phyloP scores from a whole-genome alignment of 108 stramenopile genomes.

The Stephanodiscus triporus region DNA sequence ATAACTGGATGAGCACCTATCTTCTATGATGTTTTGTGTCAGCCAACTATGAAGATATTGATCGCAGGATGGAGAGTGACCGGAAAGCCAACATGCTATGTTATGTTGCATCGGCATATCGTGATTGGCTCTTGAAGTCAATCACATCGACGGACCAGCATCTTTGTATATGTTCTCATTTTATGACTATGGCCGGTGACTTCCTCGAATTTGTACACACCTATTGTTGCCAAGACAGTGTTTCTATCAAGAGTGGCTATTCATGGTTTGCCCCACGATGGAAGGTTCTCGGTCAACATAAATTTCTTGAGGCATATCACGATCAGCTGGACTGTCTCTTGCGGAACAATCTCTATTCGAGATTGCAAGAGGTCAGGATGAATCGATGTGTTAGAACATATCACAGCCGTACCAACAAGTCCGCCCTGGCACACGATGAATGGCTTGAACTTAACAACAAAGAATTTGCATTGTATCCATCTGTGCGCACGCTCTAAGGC shows the following conservation, averaged over 20 bases:
- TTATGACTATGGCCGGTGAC: slow-evolving; percentile 1
- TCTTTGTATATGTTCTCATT: neutral
- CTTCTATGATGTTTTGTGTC: neutral
- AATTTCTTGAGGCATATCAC: neutral
- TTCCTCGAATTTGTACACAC: slow-evolving; percentile 6
- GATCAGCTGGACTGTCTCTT: slow-evolving; percentile 8
- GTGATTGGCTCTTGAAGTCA: neutral
- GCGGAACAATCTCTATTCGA: neutral
- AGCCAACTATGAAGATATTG: neutral
- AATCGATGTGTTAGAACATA: slow-evolving; percentile 7
- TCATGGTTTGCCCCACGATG: slow-evolving; percentile 6
- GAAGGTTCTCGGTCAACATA: slow-evolving; percentile 4
- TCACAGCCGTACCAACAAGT: slow-evolving; percentile 2
- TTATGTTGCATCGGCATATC: neutral
- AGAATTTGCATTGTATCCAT: slow-evolving; percentile 1
- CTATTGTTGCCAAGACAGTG: neutral
- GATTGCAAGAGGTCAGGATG: neutral
- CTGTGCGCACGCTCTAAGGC: neutral
- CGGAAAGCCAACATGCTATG: neutral
- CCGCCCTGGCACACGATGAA: slow-evolving; percentile 12
- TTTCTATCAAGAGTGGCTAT: slow-evolving; percentile 4
- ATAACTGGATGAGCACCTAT: neutral
- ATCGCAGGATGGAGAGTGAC: neutral
- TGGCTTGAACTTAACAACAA: neutral
- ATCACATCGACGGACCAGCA: neutral